These are phyloP conservation scores for Myxozyma neotropica DNA, from an alignment of 805 yeast genomes.

Conservation along the genomic window DNA sequence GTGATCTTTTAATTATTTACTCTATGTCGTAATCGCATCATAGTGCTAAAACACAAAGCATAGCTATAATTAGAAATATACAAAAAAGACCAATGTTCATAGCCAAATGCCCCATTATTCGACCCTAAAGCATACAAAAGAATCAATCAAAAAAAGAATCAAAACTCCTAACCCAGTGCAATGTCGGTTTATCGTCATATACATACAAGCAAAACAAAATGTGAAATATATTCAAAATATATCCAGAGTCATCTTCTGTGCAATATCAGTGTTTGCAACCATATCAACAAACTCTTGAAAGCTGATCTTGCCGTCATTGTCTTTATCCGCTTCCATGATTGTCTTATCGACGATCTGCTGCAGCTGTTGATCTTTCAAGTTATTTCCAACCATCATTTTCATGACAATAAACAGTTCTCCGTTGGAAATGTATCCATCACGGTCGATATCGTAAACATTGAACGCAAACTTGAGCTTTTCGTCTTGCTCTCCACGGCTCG, in stretches of 20 bases:
- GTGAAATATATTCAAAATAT: slow-evolving; percentile 27
- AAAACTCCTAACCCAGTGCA: too few species aligned
- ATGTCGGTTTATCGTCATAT: too few species aligned
- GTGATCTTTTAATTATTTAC: too few species aligned
- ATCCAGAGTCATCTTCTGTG: slow-evolving; percentile 39
- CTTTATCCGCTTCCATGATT: slow-evolving; percentile 86
- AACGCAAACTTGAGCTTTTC: slow-evolving; percentile 89
- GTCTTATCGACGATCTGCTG: slow-evolving; percentile 97
- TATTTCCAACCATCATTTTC: slow-evolving; percentile 96
- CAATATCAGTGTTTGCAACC: slow-evolving; percentile 43
- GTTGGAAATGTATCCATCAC: slow-evolving; percentile 92
- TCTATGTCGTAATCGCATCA: too few species aligned
- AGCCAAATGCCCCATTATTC: too few species aligned
- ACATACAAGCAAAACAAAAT: not conserved
- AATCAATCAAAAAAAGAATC: not conserved
- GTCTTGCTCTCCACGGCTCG: slow-evolving; percentile 75
- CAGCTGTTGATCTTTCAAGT: slow-evolving; percentile 79
- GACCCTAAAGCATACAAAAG: too few species aligned
- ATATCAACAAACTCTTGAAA: slow-evolving; percentile 79
- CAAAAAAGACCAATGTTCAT: too few species aligned
- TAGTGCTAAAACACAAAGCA: too few species aligned
- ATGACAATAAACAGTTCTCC: slow-evolving; percentile 91
- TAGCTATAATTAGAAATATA: too few species aligned
- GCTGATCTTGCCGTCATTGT: slow-evolving; percentile 82
- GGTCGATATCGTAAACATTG: slow-evolving; percentile 91